These are phyloP conservation scores for Lolium perenne DNA, from an alignment of 176 grass and related monocot genomes.

Conservation along the genomic window DNA sequence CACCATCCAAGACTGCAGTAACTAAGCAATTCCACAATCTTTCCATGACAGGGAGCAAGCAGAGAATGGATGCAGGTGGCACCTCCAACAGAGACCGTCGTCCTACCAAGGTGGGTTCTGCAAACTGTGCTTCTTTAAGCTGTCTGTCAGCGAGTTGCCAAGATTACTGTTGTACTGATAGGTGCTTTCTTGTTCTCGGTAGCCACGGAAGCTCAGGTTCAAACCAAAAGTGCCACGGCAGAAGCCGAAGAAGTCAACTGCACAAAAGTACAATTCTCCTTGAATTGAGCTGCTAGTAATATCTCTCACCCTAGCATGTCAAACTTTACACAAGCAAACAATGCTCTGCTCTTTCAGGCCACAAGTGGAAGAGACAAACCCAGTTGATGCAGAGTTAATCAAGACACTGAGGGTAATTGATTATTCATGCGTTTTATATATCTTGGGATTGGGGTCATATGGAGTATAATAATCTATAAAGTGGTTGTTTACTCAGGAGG, in stretches of 20 bases:
- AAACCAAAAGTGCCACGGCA: conserved; percentile 56
- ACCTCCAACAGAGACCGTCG: conserved; percentile 34
- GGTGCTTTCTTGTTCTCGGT: neutral
- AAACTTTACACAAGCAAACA: neutral
- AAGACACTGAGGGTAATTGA: conserved; percentile 61
- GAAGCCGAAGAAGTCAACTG: conserved; percentile 49
- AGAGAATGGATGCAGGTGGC: conserved; percentile 38
- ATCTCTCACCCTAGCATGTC: neutral
- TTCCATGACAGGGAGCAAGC: neutral
- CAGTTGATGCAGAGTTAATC: conserved; percentile 58
- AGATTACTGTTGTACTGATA: neutral
- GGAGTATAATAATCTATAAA: neutral
- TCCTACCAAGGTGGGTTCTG: conserved; percentile 22
- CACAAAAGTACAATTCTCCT: conserved; percentile 39
- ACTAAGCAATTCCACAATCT: neutral
- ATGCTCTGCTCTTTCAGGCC: conserved; percentile 39
- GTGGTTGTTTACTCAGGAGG: neutral
- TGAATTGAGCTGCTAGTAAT: neutral
- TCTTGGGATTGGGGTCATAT: too few species aligned
- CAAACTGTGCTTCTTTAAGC: neutral
- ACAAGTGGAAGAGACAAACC: conserved; percentile 38
- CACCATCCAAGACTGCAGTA: neutral
- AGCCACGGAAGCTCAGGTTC: conserved; percentile 65
- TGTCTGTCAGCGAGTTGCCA: too few species aligned
- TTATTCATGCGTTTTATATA: neutral